These are phyloP conservation scores for Phaffia rhodozyma DNA, from an alignment of 1,284 basidiomycete species.

Conservation along the genomic window DNA sequence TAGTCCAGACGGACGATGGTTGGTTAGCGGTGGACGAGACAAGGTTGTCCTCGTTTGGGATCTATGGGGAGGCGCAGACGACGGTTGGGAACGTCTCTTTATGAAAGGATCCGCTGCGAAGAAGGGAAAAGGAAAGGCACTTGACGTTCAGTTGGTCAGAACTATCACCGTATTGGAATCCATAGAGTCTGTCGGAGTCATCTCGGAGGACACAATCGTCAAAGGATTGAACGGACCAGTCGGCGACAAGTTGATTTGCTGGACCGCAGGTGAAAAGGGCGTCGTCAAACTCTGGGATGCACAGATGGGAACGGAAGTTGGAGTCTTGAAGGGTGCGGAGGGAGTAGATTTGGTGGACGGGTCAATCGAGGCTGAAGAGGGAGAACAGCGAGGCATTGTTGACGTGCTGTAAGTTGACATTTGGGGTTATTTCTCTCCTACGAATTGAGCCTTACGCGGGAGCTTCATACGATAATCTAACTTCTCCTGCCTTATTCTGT, in stretches of 20 bases:
- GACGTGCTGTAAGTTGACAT: conserved; percentile 50
- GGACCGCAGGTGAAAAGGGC: conserved; percentile 81
- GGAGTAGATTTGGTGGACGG: conserved; percentile 42
- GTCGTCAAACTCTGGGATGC: conserved; percentile 72
- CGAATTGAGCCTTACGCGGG: too few relatives aligned
- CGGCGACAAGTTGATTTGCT: conserved; percentile 47
- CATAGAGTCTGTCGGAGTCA: conserved; percentile 68
- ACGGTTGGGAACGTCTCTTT: conserved; percentile 24
- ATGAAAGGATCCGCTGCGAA: conserved; percentile 35
- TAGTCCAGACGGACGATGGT: conserved; percentile 69
- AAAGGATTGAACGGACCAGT: conserved; percentile 36
- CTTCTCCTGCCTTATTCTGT: conserved; percentile 19
- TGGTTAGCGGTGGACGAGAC: conserved; percentile 79
- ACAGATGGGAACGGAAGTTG: conserved; percentile 50
- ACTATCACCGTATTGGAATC: conserved; percentile 79
- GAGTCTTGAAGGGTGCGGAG: conserved; percentile 41
- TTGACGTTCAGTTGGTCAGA: conserved; percentile 51
- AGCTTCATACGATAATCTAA: background rate
- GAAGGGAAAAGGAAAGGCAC: conserved; percentile 41
- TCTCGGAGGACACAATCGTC: conserved; percentile 44
- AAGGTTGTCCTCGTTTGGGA: conserved; percentile 86
- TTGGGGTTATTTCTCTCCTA: conserved; percentile 24
- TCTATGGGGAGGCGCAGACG: conserved; percentile 36
- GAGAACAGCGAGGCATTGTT: conserved; percentile 64
- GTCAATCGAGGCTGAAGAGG: conserved; percentile 45